Conservation (phyloP, 2,329 filamentous ascomycete genomes). For the Epichloe scottii region DNA sequence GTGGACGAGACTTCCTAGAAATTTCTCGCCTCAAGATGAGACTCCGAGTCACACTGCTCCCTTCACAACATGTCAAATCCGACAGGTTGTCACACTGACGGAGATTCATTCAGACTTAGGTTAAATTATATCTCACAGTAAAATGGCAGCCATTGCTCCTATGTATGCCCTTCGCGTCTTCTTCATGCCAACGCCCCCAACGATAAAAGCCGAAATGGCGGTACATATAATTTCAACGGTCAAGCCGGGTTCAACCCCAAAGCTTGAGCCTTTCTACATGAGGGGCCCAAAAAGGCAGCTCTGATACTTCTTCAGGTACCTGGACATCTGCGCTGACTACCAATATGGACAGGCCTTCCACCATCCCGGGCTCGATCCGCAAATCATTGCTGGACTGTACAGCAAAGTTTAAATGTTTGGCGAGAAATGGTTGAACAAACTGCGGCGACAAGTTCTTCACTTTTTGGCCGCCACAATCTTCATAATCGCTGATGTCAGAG, state of each 20-base stretch:
- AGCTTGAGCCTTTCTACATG: conserved; percentile 12
- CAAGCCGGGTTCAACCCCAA: conserved; percentile 9
- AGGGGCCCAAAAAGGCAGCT: conserved; percentile 18
- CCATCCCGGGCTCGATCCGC: conserved; percentile 13
- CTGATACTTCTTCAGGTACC: conserved; percentile 12
- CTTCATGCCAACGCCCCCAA: background rate
- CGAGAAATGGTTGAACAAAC: conserved; percentile 30
- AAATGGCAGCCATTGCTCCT: background rate
- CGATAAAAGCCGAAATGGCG: background rate
- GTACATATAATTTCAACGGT: background rate
- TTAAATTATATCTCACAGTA: background rate
- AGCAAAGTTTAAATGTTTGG: conserved; percentile 22
- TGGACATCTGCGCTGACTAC: conserved; percentile 20
- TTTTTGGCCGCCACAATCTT: conserved; percentile 25
- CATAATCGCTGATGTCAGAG: conserved; percentile 37
- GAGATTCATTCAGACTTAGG: background rate
- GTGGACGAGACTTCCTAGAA: too few species aligned
- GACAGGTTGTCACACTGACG: background rate
- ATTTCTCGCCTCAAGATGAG: too few species aligned
- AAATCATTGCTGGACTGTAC: conserved; percentile 16
- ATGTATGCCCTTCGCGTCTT: background rate
- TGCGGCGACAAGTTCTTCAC: conserved; percentile 25
- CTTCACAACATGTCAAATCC: too few species aligned
- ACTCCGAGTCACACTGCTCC: too few species aligned
- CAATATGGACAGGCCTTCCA: conserved; percentile 18